A percentile compares a stretch with the other conserved stretches of the same genome.
Conservation (phyloP, 2,329 filamentous ascomycete genomes). For the Mollisia scopiformis region DNA sequence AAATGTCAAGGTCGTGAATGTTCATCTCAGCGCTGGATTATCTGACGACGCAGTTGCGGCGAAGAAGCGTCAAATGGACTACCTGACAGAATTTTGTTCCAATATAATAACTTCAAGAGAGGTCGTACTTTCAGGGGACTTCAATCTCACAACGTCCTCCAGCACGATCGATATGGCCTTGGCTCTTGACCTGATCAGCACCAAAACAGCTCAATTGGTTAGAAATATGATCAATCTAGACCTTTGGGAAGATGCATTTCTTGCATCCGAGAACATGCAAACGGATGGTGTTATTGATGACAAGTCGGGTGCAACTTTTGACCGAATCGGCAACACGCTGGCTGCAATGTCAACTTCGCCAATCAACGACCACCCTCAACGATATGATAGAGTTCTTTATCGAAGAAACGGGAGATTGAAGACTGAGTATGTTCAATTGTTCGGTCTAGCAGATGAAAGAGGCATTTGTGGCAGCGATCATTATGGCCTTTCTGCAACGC, state of each 20-base stretch:
- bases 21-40: constrained; percentile 65
- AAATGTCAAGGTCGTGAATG: constrained; percentile 54
- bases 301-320: constrained; percentile 67
- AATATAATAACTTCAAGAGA: neutral
- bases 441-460: constrained; percentile 48
- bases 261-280: neutral
- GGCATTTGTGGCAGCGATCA: constrained; percentile 52
- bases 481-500: constrained; percentile 55
- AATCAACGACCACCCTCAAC: constrained; percentile 58
- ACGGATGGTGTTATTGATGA: constrained; percentile 50
- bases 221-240: constrained; percentile 47
- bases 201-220: constrained; percentile 47
- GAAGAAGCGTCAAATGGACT: constrained; percentile 59
- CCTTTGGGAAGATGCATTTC: constrained; percentile 49
- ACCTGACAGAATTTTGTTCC: constrained; percentile 37
- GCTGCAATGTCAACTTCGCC: constrained; percentile 54
- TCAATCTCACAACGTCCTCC: constrained; percentile 64
- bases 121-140: constrained; percentile 59
- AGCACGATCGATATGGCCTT: constrained; percentile 55
- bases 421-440: constrained; percentile 56
- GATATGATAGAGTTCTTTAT: constrained; percentile 67
- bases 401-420: constrained; percentile 44
- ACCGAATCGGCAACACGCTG: constrained; percentile 58
- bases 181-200: constrained; percentile 51
- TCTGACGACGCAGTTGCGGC: constrained; percentile 58